A percentile compares a stretch with the other conserved stretches of the same genome.
Conservation (phyloP, 2,329 filamentous ascomycete species). For the Verticillium tricorpus region DNA sequence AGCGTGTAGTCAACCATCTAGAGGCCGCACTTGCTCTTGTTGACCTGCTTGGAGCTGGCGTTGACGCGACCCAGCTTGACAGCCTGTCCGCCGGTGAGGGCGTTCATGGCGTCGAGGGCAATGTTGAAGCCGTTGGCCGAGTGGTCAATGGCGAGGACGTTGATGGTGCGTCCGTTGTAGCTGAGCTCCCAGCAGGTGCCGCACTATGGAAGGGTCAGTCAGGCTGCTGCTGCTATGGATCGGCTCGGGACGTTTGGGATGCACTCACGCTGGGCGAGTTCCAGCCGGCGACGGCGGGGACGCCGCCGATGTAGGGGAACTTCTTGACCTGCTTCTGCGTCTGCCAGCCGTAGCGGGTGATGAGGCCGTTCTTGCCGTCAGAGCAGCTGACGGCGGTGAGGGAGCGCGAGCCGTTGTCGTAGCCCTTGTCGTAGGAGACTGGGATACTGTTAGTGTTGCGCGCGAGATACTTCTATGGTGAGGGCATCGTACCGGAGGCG, state of each 20-base stretch:
- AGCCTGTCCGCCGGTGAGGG: slow-evolving; percentile 48
- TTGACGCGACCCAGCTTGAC: slow-evolving; percentile 46
- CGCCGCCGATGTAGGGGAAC: slow-evolving; percentile 54
- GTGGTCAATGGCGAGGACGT: slow-evolving; percentile 53
- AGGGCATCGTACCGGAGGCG: slow-evolving; percentile 19
- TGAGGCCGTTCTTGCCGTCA: slow-evolving; percentile 63
- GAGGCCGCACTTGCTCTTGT: slow-evolving; percentile 37
- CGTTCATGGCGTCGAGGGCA: slow-evolving; percentile 49
- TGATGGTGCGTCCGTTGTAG: slow-evolving; percentile 48
- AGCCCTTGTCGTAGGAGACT: slow-evolving; percentile 70
- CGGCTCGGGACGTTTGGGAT: background rate
- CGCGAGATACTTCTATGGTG: background rate
- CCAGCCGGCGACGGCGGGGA: slow-evolving; percentile 46
- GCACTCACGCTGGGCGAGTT: slow-evolving; percentile 39
- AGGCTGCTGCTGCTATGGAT: background rate
- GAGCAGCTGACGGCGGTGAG: slow-evolving; percentile 60
- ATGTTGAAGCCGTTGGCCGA: slow-evolving; percentile 50
- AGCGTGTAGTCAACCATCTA: slow-evolving; percentile 11
- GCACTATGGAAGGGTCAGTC: slow-evolving; percentile 32
- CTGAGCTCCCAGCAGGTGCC: slow-evolving; percentile 55
- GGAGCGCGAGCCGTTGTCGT: slow-evolving; percentile 55
- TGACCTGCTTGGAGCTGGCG: slow-evolving; percentile 41
- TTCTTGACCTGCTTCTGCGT: slow-evolving; percentile 45
- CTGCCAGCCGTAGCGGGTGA: slow-evolving; percentile 55
- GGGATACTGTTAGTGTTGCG: slow-evolving; percentile 10